phyloP scores from a whole-genome alignment of 2,329 filamentous ascomycete genomes.

The Cladobotryum mycophilum region DNA sequence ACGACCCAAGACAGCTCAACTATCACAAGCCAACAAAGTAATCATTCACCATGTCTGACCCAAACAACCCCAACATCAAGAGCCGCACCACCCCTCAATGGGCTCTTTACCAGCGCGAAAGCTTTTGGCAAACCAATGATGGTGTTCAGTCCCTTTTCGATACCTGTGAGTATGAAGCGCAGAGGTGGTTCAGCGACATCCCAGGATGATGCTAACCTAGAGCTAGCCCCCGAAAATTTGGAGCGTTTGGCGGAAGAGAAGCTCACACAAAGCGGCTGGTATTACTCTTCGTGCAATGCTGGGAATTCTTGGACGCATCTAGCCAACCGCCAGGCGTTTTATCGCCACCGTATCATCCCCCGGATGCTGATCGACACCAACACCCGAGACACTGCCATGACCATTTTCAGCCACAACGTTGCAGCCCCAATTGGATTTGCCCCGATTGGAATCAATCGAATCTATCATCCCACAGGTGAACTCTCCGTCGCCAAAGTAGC shows the following conservation, averaged over 20 bases:
- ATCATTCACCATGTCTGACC: constrained; percentile 6
- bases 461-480: constrained; percentile 61
- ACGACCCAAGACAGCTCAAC: too few species aligned
- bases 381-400: constrained; percentile 47
- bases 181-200: too few species aligned
- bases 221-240: constrained; percentile 4
- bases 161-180: not conserved
- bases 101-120: constrained; percentile 8
- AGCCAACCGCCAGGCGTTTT: constrained; percentile 60
- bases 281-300: constrained; percentile 52
- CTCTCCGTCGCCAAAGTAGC: constrained; percentile 56
- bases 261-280: constrained; percentile 22
- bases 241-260: constrained; percentile 7
- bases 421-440: constrained; percentile 47
- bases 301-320: constrained; percentile 44
- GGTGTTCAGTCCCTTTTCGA: constrained; percentile 3
- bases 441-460: constrained; percentile 62
- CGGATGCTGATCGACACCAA: constrained; percentile 57
- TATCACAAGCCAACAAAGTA: too few species aligned
- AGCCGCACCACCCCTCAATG: constrained; percentile 9
- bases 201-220: too few species aligned
- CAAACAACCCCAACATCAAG: constrained; percentile 8
- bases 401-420: constrained; percentile 53
- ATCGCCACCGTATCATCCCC: constrained; percentile 56
- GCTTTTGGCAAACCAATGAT: constrained; percentile 8